phyloP scores from a whole-genome alignment of 176 grass and related monocot species.

The Musa schizocarpa region DNA sequence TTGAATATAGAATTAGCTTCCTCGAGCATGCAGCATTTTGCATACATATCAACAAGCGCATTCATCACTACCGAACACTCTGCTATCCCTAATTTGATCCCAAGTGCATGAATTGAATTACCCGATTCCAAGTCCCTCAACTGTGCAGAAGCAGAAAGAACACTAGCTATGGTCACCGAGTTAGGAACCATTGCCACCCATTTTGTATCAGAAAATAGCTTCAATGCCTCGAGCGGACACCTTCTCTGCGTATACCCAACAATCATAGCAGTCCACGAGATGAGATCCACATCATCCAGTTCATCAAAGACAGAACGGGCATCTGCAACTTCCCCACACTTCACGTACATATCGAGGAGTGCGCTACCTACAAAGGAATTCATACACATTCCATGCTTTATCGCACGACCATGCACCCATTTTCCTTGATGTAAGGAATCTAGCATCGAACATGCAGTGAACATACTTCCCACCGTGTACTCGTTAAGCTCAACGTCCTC shows the following conservation, averaged over 20 bases:
- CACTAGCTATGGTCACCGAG: conserved; percentile 37
- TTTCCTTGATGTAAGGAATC: conserved; percentile 44
- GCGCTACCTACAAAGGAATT: conserved; percentile 37
- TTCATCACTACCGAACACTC: conserved; percentile 35
- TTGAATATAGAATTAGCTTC: conserved; percentile 38
- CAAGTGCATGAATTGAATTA: conserved; percentile 38
- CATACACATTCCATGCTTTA: conserved; percentile 28
- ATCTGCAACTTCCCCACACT: conserved; percentile 38
- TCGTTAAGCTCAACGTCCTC: conserved; percentile 18
- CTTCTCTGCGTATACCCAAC: conserved; percentile 47
- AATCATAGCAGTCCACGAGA: conserved; percentile 67
- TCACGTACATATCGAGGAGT: conserved; percentile 58
- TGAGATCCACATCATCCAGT: conserved; percentile 25
- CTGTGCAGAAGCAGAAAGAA: conserved; percentile 50
- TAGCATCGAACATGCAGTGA: conserved; percentile 29
- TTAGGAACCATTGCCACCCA: conserved; percentile 33
- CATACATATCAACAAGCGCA: conserved; percentile 53
- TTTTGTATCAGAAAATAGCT: conserved; percentile 31
- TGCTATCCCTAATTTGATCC: conserved; percentile 30
- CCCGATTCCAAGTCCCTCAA: conserved; percentile 30
- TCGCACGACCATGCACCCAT: conserved; percentile 49
- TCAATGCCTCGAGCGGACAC: conserved; percentile 42
- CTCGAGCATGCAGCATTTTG: conserved; percentile 33
- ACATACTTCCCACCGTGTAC: conserved; percentile 30
- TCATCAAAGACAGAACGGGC: conserved; percentile 34